Evolutionary conservation across 768 basidiomycete species (phyloP).

Genomic region (Vararia minispora): DNA sequence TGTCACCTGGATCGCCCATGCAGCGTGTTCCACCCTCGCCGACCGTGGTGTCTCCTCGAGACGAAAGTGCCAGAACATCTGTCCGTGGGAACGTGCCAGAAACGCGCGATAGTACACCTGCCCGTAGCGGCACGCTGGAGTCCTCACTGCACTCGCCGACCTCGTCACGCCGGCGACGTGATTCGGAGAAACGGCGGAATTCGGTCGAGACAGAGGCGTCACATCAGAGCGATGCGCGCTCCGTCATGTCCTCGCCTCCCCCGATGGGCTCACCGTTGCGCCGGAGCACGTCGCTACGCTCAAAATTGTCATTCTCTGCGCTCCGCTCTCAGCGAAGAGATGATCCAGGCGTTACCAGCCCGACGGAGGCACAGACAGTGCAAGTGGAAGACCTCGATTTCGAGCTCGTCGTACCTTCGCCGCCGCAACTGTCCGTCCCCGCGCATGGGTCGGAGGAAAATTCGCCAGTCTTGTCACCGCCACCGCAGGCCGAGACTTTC

Average conservation of each 20-base stretch:
- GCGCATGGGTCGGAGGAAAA: slow-evolving; percentile 43
- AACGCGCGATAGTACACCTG: too few relatives aligned
- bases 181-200: slow-evolving; percentile 6
- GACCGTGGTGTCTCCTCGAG: too few relatives aligned
- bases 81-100: too few relatives aligned
- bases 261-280: slow-evolving; percentile 24
- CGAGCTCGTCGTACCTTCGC: slow-evolving; percentile 62
- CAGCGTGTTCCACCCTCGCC: too few relatives aligned
- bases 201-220: slow-evolving; percentile 19
- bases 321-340: slow-evolving; percentile 37
- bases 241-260: slow-evolving; percentile 28
- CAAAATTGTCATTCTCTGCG: slow-evolving; percentile 61
- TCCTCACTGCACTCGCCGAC: slow-evolving; percentile 8
- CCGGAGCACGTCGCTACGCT: slow-evolving; percentile 30
- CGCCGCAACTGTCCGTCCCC: too few relatives aligned
- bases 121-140: too few relatives aligned
- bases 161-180: slow-evolving; percentile 8
- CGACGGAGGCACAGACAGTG: slow-evolving; percentile 32
- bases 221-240: slow-evolving; percentile 26
- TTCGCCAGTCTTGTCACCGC: slow-evolving; percentile 19
- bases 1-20: too few relatives aligned
- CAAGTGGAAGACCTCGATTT: slow-evolving; percentile 80
- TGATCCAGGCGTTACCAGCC: slow-evolving; percentile 18
- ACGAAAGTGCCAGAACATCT: too few relatives aligned
- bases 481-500: slow-evolving; percentile 8